Evolutionary conservation across 805 yeast species (phyloP).

Genomic region (Starmerella ratchasimensis): DNA sequence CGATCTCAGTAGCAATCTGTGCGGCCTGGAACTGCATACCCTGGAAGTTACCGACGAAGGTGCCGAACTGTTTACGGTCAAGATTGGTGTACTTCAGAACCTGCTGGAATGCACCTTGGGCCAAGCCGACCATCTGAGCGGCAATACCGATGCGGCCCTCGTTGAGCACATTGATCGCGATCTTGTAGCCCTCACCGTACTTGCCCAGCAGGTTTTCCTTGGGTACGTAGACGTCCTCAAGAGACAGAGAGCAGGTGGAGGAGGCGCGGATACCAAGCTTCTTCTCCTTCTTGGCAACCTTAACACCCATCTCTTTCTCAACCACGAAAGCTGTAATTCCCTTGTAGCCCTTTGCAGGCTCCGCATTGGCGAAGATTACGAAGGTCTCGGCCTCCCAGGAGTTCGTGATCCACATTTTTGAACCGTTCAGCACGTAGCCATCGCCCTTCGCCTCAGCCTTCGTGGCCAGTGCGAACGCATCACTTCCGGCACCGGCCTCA

Average conservation of each 20-base stretch:
- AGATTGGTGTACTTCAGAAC: slow-evolving; percentile 29
- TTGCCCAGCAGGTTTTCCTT: slow-evolving; percentile 31
- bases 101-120: slow-evolving; percentile 32
- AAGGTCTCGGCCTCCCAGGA: slow-evolving; percentile 33
- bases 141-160: slow-evolving; percentile 36
- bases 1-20: slow-evolving; percentile 32
- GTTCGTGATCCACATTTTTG: slow-evolving; percentile 37
- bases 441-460: slow-evolving; percentile 29
- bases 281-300: slow-evolving; percentile 33
- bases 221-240: slow-evolving; percentile 32
- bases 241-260: slow-evolving; percentile 31
- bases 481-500: slow-evolving; percentile 32
- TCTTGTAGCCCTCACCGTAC: slow-evolving; percentile 34
- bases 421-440: slow-evolving; percentile 31
- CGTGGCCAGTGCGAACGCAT: slow-evolving; percentile 33
- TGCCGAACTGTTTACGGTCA: slow-evolving; percentile 33
- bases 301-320: slow-evolving; percentile 31
- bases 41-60: slow-evolving; percentile 32
- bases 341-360: slow-evolving; percentile 31
- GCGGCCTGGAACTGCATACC: slow-evolving; percentile 37
- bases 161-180: slow-evolving; percentile 32
- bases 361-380: slow-evolving; percentile 31
- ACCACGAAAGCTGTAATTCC: slow-evolving; percentile 34
- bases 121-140: slow-evolving; percentile 35
- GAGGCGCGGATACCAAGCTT: slow-evolving; percentile 34